phyloP scores from a whole-genome alignment of 2,329 filamentous ascomycete species.

The Alternaria arbusti region DNA sequence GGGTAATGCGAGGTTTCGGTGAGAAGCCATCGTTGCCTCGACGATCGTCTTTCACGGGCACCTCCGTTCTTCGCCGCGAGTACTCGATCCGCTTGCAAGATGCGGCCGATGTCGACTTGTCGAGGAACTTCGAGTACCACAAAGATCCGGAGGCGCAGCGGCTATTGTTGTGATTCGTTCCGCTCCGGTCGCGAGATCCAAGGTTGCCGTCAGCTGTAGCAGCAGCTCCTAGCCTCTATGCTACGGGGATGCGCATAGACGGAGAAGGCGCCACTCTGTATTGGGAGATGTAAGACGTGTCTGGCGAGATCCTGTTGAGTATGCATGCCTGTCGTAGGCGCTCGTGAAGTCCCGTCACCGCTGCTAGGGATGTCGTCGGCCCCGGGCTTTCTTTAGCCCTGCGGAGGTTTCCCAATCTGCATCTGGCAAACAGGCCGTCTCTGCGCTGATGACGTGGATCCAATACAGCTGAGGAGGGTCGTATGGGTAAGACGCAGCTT shows the following conservation, averaged over 20 bases:
- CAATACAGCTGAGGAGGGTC: background rate
- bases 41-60: background rate
- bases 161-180: background rate
- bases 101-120: background rate
- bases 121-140: background rate
- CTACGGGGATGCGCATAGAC: background rate
- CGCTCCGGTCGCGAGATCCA: background rate
- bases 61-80: background rate
- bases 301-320: background rate
- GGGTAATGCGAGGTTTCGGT: background rate
- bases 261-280: too few relatives aligned
- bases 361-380: background rate
- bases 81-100: background rate
- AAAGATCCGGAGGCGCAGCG: too few relatives aligned
- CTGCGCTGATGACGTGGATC: background rate
- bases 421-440: background rate
- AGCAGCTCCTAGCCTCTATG: background rate
- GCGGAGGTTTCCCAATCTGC: background rate
- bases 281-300: background rate
- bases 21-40: background rate
- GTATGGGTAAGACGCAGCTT: background rate
- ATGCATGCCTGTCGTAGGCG: background rate
- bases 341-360: background rate
- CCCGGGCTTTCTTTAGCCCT: background rate
- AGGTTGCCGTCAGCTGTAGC: background rate